Conservation (phyloP, 1,284 basidiomycete species). For the Moesziomyces sp. region DNA sequence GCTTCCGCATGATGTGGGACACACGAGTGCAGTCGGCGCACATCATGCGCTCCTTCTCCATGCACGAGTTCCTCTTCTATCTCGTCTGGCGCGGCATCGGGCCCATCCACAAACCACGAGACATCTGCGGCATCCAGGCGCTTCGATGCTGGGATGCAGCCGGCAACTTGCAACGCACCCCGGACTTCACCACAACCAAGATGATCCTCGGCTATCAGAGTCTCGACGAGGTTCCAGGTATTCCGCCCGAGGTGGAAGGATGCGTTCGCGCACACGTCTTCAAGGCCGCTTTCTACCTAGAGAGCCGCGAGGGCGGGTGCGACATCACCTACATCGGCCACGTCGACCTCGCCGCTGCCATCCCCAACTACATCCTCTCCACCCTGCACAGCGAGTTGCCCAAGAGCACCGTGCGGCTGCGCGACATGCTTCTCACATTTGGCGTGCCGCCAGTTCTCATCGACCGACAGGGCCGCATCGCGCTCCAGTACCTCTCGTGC, state of each 20-base stretch:
- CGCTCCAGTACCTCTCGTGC: constrained; percentile 41
- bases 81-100: constrained; percentile 54
- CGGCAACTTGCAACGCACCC: constrained; percentile 29
- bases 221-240: constrained; percentile 37
- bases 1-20: constrained; percentile 57
- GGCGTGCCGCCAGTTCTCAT: constrained; percentile 53
- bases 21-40: constrained; percentile 48
- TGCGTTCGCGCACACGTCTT: constrained; percentile 47
- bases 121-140: constrained; percentile 48
- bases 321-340: constrained; percentile 52
- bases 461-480: constrained; percentile 38
- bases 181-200: constrained; percentile 35
- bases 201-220: constrained; percentile 45
- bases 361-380: constrained; percentile 49
- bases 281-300: constrained; percentile 49
- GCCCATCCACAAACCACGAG: constrained; percentile 50
- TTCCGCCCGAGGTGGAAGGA: constrained; percentile 36
- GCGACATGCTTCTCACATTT: constrained; percentile 50
- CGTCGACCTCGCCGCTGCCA: constrained; percentile 34
- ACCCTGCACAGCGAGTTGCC: constrained; percentile 48
- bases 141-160: constrained; percentile 38
- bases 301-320: constrained; percentile 36
- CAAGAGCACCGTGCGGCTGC: constrained; percentile 26
- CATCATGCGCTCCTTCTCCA: constrained; percentile 44
- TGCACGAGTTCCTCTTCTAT: constrained; percentile 56